Conservation (phyloP, 2,329 filamentous ascomycete genomes). For the Dothidotthia symphoricarpi region DNA sequence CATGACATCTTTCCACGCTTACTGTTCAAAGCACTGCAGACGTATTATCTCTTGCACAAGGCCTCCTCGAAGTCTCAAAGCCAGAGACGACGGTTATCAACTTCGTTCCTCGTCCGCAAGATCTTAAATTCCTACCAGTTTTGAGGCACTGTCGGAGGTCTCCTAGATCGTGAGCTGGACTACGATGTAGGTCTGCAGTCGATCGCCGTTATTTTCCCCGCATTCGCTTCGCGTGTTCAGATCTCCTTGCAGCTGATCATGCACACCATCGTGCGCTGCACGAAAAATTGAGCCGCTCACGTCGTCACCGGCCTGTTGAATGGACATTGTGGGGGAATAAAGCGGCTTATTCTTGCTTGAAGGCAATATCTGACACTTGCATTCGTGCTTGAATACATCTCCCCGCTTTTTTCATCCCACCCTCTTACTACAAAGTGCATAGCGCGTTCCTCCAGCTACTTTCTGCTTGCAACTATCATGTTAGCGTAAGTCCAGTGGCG, state of each 20-base stretch:
- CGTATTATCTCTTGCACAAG: too few relatives aligned
- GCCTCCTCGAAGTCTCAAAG: constrained; percentile 25
- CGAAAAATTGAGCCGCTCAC: constrained; percentile 33
- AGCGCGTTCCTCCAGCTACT: constrained; percentile 16
- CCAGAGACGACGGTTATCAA: constrained; percentile 17
- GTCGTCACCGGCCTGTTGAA: constrained; percentile 24
- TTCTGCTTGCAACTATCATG: too few relatives aligned
- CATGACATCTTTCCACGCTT: neutral
- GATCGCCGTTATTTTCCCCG: constrained; percentile 37
- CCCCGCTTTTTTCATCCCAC: constrained; percentile 27
- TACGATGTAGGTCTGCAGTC: constrained; percentile 5
- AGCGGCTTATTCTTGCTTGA: neutral
- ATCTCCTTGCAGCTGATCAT: constrained; percentile 44
- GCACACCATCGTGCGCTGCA: constrained; percentile 37
- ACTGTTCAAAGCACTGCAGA: too few relatives aligned
- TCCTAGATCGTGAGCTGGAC: neutral
- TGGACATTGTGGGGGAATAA: constrained; percentile 13
- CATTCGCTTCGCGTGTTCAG: constrained; percentile 36
- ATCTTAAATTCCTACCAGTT: constrained; percentile 4
- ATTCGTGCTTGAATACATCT: constrained; percentile 38
- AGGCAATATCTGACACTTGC: constrained; percentile 32
- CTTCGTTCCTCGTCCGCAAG: constrained; percentile 16
- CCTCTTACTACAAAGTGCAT: constrained; percentile 30
- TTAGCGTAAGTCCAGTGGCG: too few relatives aligned
- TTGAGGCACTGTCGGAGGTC: too few relatives aligned